Conservation (phyloP, 495 filamentous ascomycete species). For the Clohesyomyces aquaticus region DNA sequence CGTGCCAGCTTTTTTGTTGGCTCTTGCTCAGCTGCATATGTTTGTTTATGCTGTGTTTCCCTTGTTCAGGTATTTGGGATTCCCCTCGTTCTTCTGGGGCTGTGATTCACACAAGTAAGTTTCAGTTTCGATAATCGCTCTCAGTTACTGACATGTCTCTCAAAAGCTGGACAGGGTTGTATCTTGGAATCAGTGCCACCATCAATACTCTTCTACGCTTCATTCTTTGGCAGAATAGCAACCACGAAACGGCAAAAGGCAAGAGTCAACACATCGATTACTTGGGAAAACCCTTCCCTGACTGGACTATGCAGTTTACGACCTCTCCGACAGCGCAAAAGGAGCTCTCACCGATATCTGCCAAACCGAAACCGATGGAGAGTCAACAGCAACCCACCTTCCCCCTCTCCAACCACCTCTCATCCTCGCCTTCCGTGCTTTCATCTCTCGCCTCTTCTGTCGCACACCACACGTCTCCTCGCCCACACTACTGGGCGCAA, state of each 20-base stretch:
- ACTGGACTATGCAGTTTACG: background rate
- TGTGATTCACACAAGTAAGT: too few relatives aligned
- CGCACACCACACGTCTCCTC: too few relatives aligned
- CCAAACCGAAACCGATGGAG: background rate
- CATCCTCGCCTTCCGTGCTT: background rate
- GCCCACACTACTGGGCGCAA: background rate
- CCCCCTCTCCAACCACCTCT: slow-evolving; percentile 9
- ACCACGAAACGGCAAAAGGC: slow-evolving; percentile 33
- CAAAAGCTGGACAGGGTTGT: background rate
- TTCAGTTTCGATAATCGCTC: too few relatives aligned
- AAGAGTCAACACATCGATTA: too few relatives aligned
- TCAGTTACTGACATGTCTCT: too few relatives aligned
- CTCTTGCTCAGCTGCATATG: slow-evolving; percentile 24
- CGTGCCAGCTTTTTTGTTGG: slow-evolving; percentile 29
- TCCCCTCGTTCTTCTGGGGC: slow-evolving; percentile 23
- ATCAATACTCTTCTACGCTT: slow-evolving; percentile 22
- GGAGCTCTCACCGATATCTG: background rate
- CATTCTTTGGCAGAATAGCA: slow-evolving; percentile 20
- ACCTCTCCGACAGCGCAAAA: background rate
- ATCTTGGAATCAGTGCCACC: background rate
- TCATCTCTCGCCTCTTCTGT: background rate
- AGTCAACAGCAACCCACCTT: slow-evolving; percentile 14
- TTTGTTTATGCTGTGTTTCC: slow-evolving; percentile 25
- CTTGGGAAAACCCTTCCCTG: too few relatives aligned
- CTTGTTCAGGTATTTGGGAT: slow-evolving; percentile 15